A percentile compares a stretch with the other conserved stretches of the same genome.
phyloP scores from a whole-genome alignment of 1,139 yeast genomes.

The Meyerozyma sp. region DNA sequence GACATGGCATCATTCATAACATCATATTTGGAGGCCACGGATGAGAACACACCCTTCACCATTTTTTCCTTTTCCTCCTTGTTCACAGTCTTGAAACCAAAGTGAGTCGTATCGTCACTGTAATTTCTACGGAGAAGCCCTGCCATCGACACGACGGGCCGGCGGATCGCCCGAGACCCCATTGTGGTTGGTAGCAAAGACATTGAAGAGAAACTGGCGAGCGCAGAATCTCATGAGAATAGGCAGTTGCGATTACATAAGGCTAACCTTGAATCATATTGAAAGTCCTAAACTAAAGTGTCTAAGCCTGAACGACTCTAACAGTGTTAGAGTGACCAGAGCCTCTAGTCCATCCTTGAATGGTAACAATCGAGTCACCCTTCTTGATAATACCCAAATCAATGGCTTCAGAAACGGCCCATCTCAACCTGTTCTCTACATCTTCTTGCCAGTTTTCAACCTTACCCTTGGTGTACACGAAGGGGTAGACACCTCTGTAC shows the following conservation, averaged over 20 bases:
- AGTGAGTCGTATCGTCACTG: constrained; percentile 62
- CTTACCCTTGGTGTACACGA: constrained; percentile 65
- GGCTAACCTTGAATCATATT: neutral
- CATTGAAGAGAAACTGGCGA: neutral
- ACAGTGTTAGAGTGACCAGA: constrained; percentile 98
- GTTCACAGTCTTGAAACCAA: constrained; percentile 85
- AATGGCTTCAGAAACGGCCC: constrained; percentile 90
- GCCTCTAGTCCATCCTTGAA: constrained; percentile 99
- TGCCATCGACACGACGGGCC: neutral
- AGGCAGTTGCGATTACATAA: neutral
- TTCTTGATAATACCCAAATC: constrained; percentile 77
- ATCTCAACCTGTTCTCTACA: constrained; percentile 90
- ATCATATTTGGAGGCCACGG: constrained; percentile 92
- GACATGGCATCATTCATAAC: constrained; percentile 98
- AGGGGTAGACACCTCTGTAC: constrained; percentile 98
- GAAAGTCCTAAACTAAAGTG: neutral
- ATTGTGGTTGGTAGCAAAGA: neutral
- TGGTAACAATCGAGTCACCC: constrained; percentile 90
- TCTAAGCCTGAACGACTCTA: constrained; percentile 59
- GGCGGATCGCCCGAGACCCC: neutral
- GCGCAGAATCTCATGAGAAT: neutral
- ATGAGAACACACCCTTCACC: constrained; percentile 86
- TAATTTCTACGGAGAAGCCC: neutral
- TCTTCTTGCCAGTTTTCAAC: constrained; percentile 92
- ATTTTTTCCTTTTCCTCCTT: constrained; percentile 77